Base-by-base conservation (phyloP, 2,329 filamentous ascomycete species). In the Cladosporium sp. region DNA sequence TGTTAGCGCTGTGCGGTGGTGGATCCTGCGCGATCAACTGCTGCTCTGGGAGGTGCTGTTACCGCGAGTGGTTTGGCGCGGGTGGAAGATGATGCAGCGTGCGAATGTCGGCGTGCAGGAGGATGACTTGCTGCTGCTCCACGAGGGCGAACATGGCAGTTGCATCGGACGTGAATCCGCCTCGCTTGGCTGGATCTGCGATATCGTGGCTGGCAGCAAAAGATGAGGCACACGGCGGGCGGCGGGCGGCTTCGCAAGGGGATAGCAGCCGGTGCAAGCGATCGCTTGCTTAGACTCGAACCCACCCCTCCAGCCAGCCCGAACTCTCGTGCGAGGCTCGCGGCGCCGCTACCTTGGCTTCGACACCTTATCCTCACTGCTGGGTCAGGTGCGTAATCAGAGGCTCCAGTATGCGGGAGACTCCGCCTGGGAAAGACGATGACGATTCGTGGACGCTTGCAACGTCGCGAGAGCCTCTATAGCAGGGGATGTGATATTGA, bases 1-100 rank as follows among this genome's bases (percentile, higher is more conserved):
- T 5, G 17, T 36, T 55, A 55, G 52, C 52, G 40, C 40, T 55
- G 40, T 34, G 22, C 17, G 42, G 15, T 35, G 28, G 45, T 48
- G 45, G 45, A 48, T 35, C 42, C 25, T 45, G 24, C 45, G 28
- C n/a, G 45, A 35, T 32, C 45, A 48, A 48, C 24, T 19, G n/a
- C 28, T 48, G 2, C 20, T 39, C 22, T 52, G 15, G 49, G 49
- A 25, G 22, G 35, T 40, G 49, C 9, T 19, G 13, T 17, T 39
- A 13, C 49, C 37, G 49, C 15, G 35, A 17, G 22, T 20, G 49
- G 49, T 13, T 25, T 39, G 49, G 49, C 49, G 49, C 49, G 15
- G 35, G 5, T 52, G 15, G 47, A n/a, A n/a, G 34, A 24, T 17
- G 49, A 39, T 52, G 49, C 15, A 39, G 40, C 34, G 9, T n/a